Conservation (phyloP, 495 filamentous ascomycete genomes). For the Penicillium verhagenii region DNA sequence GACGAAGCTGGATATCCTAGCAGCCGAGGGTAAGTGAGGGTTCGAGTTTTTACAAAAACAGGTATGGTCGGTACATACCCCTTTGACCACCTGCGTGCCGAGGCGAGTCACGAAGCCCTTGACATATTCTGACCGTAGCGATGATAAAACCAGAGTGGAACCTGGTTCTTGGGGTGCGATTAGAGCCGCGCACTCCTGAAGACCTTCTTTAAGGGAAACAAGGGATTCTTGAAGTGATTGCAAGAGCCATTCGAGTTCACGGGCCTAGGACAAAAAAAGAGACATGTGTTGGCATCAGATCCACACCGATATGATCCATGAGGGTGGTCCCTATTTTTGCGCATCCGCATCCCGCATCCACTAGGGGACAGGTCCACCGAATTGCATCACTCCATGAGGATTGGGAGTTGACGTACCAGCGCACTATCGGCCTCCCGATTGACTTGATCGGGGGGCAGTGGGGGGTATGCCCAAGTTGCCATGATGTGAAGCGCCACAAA, state of each 20-base stretch:
- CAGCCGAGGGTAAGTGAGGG: neutral
- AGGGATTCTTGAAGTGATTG: constrained; percentile 74
- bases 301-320: constrained; percentile 15
- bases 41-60: neutral
- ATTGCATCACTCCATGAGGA: constrained; percentile 6
- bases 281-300: constrained; percentile 23
- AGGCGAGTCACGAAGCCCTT: constrained; percentile 88
- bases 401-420: constrained; percentile 50
- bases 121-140: constrained; percentile 80
- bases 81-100: constrained; percentile 73
- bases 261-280: constrained; percentile 46
- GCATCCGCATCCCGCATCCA: no score
- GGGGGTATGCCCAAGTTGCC: constrained; percentile 77
- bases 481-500: constrained; percentile 40
- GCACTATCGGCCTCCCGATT: constrained; percentile 65
- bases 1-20: constrained; percentile 52
- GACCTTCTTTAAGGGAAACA: constrained; percentile 71
- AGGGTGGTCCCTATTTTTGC: neutral
- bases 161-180: constrained; percentile 79
- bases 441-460: constrained; percentile 61
- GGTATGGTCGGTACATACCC: constrained; percentile 49
- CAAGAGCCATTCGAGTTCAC: constrained; percentile 87
- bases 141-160: constrained; percentile 83
- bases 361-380: constrained; percentile 10
- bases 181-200: constrained; percentile 83